Evolutionary conservation across 129 eudicot species (phyloP).

Genomic region (Flaveria linearis): DNA sequence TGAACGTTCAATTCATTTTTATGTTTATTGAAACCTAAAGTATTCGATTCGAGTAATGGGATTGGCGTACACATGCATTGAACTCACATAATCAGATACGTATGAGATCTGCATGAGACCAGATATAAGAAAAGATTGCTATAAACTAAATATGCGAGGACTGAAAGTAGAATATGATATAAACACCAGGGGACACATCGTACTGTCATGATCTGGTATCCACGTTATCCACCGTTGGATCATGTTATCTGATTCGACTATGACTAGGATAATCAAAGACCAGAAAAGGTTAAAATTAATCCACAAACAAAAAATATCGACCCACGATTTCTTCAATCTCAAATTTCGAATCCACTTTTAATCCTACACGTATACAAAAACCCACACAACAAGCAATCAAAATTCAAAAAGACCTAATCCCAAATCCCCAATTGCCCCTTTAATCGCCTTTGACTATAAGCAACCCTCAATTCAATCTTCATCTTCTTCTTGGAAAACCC

Average conservation of each 20-base stretch:
- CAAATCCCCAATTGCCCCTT: slow-evolving; percentile 9
- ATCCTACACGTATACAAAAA: slow-evolving; percentile 31
- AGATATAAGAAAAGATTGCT: neutral
- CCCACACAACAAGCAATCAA: slow-evolving; percentile 19
- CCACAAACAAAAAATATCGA: slow-evolving; percentile 20
- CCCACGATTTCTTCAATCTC: slow-evolving; percentile 40
- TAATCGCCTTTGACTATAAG: slow-evolving; percentile 22
- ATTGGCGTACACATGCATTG: too few species aligned
- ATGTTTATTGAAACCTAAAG: too few species aligned
- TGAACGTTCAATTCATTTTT: too few species aligned
- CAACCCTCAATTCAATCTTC: slow-evolving; percentile 20
- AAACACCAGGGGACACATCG: slow-evolving; percentile 21
- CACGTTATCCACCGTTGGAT: slow-evolving; percentile 45
- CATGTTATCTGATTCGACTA: slow-evolving; percentile 26
- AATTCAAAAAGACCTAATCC: slow-evolving; percentile 16
- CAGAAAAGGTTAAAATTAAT: slow-evolving; percentile 20
- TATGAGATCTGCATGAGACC: too few species aligned
- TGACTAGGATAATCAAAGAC: slow-evolving; percentile 16
- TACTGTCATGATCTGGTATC: slow-evolving; percentile 17
- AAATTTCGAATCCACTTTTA: slow-evolving; percentile 27
- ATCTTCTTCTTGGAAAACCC: neutral
- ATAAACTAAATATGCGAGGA: neutral
- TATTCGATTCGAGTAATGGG: too few species aligned
- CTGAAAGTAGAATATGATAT: neutral
- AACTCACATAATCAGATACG: too few species aligned